A percentile compares a stretch with the other conserved stretches of the same genome.
Evolutionary conservation across 1,284 basidiomycete species (phyloP).

Genomic region (Sporisorium graminicola): DNA sequence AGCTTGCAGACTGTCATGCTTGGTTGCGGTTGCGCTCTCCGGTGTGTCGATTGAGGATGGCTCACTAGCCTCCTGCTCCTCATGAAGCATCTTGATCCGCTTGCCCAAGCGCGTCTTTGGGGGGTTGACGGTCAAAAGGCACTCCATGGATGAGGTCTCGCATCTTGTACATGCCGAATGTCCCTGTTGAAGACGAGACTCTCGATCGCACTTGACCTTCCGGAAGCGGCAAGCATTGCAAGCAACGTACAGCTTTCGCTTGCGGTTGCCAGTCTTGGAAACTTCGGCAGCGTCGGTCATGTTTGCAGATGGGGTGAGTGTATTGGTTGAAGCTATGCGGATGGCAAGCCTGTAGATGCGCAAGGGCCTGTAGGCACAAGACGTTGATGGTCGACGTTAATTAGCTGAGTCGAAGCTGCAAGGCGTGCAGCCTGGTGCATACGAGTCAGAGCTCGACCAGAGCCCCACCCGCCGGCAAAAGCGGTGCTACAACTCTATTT

Average conservation of each 20-base stretch:
- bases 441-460: too few relatives aligned
- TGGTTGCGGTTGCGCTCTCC: not conserved
- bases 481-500: not conserved
- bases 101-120: slow-evolving; percentile 47
- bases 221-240: slow-evolving; percentile 47
- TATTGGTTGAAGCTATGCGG: too few relatives aligned
- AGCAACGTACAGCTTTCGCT: slow-evolving; percentile 41
- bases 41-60: not conserved
- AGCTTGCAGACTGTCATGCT: not conserved
- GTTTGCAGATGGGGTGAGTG: too few relatives aligned
- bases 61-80: slow-evolving; percentile 18
- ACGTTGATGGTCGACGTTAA: not conserved
- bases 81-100: slow-evolving; percentile 40
- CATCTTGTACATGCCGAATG: slow-evolving; percentile 27
- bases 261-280: slow-evolving; percentile 12
- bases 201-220: slow-evolving; percentile 47
- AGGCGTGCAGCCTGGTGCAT: not conserved
- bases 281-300: slow-evolving; percentile 11
- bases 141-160: slow-evolving; percentile 26
- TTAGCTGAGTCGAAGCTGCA: not conserved
- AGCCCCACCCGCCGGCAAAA: too few relatives aligned
- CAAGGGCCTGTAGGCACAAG: too few relatives aligned
- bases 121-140: slow-evolving; percentile 35
- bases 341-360: too few relatives aligned
- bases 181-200: slow-evolving; percentile 33